Evolutionary conservation across 1,284 basidiomycete species (phyloP).

Genomic region (Tylopilus orsonianus): DNA sequence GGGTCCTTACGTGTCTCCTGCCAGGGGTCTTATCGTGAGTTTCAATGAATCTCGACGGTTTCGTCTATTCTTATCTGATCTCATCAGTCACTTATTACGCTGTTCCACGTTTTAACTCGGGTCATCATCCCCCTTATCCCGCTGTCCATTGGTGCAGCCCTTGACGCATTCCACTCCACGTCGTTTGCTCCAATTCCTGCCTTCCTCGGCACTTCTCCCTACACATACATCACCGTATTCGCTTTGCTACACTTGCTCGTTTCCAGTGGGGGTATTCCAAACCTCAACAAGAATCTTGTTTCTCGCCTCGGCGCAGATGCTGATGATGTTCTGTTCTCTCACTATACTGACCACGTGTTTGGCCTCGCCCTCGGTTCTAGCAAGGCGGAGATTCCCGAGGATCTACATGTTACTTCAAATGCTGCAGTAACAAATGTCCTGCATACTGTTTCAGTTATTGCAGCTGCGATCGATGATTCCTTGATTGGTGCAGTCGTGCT

Average conservation of each 20-base stretch:
- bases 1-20: slow-evolving; percentile 20
- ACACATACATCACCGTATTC: slow-evolving; percentile 64
- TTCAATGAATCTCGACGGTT: background rate
- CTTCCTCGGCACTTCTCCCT: slow-evolving; percentile 49
- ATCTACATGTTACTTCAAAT: slow-evolving; percentile 73
- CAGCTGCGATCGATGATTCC: slow-evolving; percentile 80
- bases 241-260: slow-evolving; percentile 65
- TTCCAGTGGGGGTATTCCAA: slow-evolving; percentile 68
- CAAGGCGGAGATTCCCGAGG: slow-evolving; percentile 45
- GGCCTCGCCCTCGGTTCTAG: slow-evolving; percentile 76
- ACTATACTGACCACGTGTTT: slow-evolving; percentile 78
- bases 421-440: slow-evolving; percentile 87
- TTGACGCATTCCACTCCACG: slow-evolving; percentile 54
- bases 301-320: slow-evolving; percentile 87
- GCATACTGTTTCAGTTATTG: slow-evolving; percentile 81
- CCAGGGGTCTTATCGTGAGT: slow-evolving; percentile 27
- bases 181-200: slow-evolving; percentile 17
- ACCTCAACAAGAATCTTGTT: slow-evolving; percentile 72
- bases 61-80: slow-evolving; percentile 11
- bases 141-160: slow-evolving; percentile 66
- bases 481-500: slow-evolving; percentile 67
- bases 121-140: slow-evolving; percentile 76
- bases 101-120: slow-evolving; percentile 72
- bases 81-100: slow-evolving; percentile 58
- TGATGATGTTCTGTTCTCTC: slow-evolving; percentile 75